Base-by-base conservation (phyloP, 139 green algal genomes). In the Ostreobium quekettii region DNA sequence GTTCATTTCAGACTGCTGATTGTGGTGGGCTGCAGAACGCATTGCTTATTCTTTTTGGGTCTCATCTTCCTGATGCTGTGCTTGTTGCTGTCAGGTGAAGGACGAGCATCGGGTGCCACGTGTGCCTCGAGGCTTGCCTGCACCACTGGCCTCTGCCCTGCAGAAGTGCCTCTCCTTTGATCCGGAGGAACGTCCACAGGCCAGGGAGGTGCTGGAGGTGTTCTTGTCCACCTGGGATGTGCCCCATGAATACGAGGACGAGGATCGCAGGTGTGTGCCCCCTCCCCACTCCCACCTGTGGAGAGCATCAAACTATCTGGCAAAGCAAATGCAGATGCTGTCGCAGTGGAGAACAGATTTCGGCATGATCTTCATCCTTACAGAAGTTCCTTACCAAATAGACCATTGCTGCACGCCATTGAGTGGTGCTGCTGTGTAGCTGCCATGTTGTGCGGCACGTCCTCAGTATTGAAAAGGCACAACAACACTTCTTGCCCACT, bases 211-310 rank as follows among this genome's bases (percentile, higher is more conserved):
- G 4, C 66, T 73, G 7, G 33, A 48, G 2, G 66, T 66, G 24
- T 73, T 73, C 35, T 11, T 68, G 8, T 48, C 35, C 22, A 38
- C 49, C 15, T 68, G 61, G 61, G 61, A 68, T 36, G 61, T 36
- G 42, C 11, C 61, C 53, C 37, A 53, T 11, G n/a, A 68, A 37
- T 19, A 65, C 47, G 31, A 53, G 37, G 8, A 35, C 35, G 26
- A 53, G 26, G 36, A 8, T 68, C n/a, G n/a, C n/a, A n/a, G n/a
- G n/a, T n/a, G n/a, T n/a, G n/a, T n/a, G n/a, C n/a, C n/a, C n/a
- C n/a, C n/a, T n/a, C n/a, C n/a, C n/a, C n/a, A n/a, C n/a, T n/a
- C n/a, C n/a, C n/a, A n/a, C n/a, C n/a, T n/a, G n/a, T n/a, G n/a
- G n/a, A n/a, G n/a, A n/a, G n/a, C n/a, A n/a, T n/a, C n/a, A n/a